Percentiles rank a stretch among this genome's conserved stretches.
phyloP scores from a whole-genome alignment of 2,329 filamentous ascomycete genomes.

The Daldinia sp. region DNA sequence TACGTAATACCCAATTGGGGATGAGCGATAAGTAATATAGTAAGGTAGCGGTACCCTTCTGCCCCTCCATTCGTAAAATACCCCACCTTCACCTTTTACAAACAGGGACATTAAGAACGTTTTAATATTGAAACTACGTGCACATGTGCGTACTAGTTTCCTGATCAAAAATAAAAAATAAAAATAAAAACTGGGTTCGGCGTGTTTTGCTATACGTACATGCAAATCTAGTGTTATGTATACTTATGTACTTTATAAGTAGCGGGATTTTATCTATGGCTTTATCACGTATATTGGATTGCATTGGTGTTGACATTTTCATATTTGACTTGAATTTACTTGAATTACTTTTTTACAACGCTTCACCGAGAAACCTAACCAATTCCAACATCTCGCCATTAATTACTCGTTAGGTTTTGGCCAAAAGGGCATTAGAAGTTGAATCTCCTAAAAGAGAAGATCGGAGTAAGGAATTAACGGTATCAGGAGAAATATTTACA shows the following conservation, averaged over 20 bases:
- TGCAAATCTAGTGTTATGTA: not conserved
- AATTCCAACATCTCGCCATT: not conserved
- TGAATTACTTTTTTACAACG: not conserved
- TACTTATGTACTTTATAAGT: not conserved
- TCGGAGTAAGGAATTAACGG: not conserved
- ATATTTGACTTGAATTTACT: not conserved
- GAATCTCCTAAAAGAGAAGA: not conserved
- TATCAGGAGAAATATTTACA: not conserved
- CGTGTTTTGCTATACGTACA: too few species aligned
- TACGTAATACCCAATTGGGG: slow-evolving; percentile 18
- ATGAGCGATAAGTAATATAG: slow-evolving; percentile 7
- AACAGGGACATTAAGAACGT: too few species aligned
- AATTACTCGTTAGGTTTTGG: not conserved
- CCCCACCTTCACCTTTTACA: slow-evolving; percentile 3
- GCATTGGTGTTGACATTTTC: slow-evolving; percentile 6
- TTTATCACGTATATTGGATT: slow-evolving; percentile 6
- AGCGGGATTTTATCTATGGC: not conserved
- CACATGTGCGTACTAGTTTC: not conserved
- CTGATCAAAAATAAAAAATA: not conserved
- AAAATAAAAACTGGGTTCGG: too few species aligned
- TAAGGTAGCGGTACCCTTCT: slow-evolving; percentile 14
- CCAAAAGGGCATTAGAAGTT: not conserved
- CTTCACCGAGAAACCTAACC: not conserved
- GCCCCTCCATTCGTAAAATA: slow-evolving; percentile 16
- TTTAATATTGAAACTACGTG: too few species aligned